Base-by-base conservation (phyloP, 2,329 filamentous ascomycete species). In the Xylariaceae sp. region DNA sequence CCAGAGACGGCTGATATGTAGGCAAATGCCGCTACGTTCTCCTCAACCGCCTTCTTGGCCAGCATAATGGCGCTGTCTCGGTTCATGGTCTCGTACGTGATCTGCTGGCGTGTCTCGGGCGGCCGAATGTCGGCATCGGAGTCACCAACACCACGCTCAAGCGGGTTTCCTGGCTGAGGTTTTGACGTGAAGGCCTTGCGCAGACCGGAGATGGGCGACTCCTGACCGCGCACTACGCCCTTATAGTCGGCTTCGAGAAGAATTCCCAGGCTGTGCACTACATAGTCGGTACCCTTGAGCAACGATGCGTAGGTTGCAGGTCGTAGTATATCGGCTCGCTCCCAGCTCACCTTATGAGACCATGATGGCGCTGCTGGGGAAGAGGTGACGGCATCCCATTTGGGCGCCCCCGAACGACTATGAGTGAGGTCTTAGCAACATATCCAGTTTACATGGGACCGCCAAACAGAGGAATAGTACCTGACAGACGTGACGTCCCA, bases 81-180 rank as follows among this genome's bases (percentile, higher is more conserved):
- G 77, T 99, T 99, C 91, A 99, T 97, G 62, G 92, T 81, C 78
- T 97, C 94, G 77, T 99, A 99, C 15, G 93, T 97, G 68, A 96
- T 80, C 75, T 94, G 89, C 30, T 87, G 86, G 66, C 86, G 85
- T 51, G 78, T 82, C 73, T 89, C 86, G 55, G 85, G 80, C 0
- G 87, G 82, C 65, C 82, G 80, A 65, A 92, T 80, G 62, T 83
- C 80, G 62, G 83, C 82, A 53, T 81, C 84, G 48, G 79, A 79
- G 62, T 84, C 82, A 52, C 80, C 83, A 13, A 69, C 67, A 48
- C 62, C 77, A 56, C 82, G 80, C 62, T 87, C 82, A 15, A 95
- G 78, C 1, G 90, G 90, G 72, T 95, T 89, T 57, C 77, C 69
- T 77, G 81, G 56, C 84, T 84, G 58, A 85, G 82, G 70, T 1